Evolutionary conservation across 495 filamentous ascomycete species (phyloP), one percentile per base, ranked within the genome.

Genomic region (Penicillium roqueforti): DNA sequence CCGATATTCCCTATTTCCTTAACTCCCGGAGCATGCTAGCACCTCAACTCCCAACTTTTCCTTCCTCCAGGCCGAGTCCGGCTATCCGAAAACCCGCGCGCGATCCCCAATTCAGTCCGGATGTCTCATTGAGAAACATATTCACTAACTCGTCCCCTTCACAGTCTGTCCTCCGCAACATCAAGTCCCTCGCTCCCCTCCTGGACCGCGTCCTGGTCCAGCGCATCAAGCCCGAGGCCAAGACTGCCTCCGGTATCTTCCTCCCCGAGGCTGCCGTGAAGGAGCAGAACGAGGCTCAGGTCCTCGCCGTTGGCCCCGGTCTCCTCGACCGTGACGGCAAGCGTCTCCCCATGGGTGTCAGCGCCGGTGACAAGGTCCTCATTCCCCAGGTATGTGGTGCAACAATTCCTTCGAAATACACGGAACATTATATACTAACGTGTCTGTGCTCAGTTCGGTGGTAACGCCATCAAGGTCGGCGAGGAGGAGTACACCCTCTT

Each of bases 161-260:
- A 23, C 59, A 76, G 72, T 76, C 72, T 69, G 82, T 90, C 68
- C 82, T 99, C 80, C 92, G 91, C 72, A 93, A 87, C 67, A 90
- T 99, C 85, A 95, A 91, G 78, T 87, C 85, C 70, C 91, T 99
- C 66, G 87, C 86, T 38, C 93, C 93, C 52, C 92, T 99, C 63
- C 84, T 99, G 73, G 93, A 99, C 86, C 93, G 93, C 69, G 89
- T 99, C 61, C 84, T 99, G 54, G 89, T 99, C 61, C 93, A 99
- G 85, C 89, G 93, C 73, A 79, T 97, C 79, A 97, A 97, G 77
- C 87, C 92, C 66, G 95, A 97, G 74, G 66, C 91, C 63, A 96
- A 97, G 81, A 99, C 93, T 28, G 90, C 93, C 59, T 83, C 83
- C 61, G 93, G 93, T 62, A 92, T 99, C 80, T 96, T 92, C 82